Conservation (phyloP, 768 basidiomycete species). For the Leucogyrophana mollusca region DNA sequence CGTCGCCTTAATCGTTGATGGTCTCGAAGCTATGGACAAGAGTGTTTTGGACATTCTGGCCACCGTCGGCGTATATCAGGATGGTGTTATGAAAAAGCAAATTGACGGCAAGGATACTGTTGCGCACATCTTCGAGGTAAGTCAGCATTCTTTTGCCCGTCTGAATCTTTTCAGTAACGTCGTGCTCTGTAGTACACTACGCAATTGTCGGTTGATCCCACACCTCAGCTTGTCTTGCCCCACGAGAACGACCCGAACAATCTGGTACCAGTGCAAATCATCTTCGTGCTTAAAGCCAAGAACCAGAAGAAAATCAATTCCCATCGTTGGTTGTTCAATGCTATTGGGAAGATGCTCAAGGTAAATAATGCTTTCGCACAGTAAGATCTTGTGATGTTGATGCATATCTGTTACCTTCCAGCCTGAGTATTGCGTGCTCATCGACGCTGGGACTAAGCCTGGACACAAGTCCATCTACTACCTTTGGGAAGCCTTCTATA, state of each 20-base stretch:
- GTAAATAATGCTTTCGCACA: constrained; percentile 44
- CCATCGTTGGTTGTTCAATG: constrained; percentile 96
- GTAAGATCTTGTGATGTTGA: not conserved
- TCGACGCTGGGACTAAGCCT: constrained; percentile 96
- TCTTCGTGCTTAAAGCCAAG: constrained; percentile 88
- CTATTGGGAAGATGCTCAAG: constrained; percentile 78
- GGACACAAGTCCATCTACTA: constrained; percentile 96
- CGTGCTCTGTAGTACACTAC: constrained; percentile 77
- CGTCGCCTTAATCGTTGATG: constrained; percentile 89
- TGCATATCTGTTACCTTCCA: constrained; percentile 27
- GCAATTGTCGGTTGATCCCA: constrained; percentile 88
- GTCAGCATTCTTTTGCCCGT: constrained; percentile 4
- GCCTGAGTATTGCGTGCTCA: constrained; percentile 89
- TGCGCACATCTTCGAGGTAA: constrained; percentile 93
- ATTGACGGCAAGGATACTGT: constrained; percentile 86
- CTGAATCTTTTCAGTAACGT: constrained; percentile 4
- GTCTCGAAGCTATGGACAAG: constrained; percentile 95
- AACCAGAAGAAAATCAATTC: constrained; percentile 97
- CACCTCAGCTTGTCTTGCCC: constrained; percentile 88
- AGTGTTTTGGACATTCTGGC: constrained; percentile 86
- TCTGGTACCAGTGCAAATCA: constrained; percentile 89
- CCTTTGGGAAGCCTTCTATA: constrained; percentile 91
- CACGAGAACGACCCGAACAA: constrained; percentile 90
- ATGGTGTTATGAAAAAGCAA: constrained; percentile 93
- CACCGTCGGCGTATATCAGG: constrained; percentile 91